These are phyloP conservation scores for Panellus pusillus DNA, from an alignment of 768 basidiomycete genomes.

Conservation along the genomic window DNA sequence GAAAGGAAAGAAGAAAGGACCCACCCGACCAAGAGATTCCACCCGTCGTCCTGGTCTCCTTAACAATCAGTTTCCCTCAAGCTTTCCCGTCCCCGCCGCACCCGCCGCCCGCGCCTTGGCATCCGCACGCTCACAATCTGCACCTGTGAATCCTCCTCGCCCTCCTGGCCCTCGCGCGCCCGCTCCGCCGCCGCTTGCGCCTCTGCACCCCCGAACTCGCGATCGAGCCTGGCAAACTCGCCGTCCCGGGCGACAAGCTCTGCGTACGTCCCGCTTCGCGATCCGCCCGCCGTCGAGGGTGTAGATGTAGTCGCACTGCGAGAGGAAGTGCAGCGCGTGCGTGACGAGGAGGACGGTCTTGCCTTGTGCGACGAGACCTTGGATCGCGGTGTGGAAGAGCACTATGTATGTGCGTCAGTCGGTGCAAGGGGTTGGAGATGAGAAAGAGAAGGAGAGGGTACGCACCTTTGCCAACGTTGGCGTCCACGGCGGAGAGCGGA, in stretches of 20 bases:
- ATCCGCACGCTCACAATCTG: slow-evolving; percentile 25
- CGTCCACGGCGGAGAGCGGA: slow-evolving; percentile 69
- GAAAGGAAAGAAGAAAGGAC: slow-evolving; percentile 7
- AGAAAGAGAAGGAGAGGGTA: too few species aligned
- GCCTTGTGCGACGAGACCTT: slow-evolving; percentile 42
- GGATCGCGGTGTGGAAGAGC: slow-evolving; percentile 64
- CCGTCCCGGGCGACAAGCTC: slow-evolving; percentile 50
- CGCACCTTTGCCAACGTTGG: slow-evolving; percentile 60
- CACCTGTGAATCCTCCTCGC: slow-evolving; percentile 24
- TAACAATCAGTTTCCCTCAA: slow-evolving; percentile 65
- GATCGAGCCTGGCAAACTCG: slow-evolving; percentile 54
- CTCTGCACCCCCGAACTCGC: slow-evolving; percentile 52
- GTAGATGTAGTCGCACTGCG: slow-evolving; percentile 83
- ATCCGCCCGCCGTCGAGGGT: slow-evolving; percentile 75
- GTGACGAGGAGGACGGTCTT: slow-evolving; percentile 90
- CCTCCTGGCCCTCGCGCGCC: slow-evolving; percentile 27
- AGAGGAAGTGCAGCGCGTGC: slow-evolving; percentile 87
- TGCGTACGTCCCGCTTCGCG: slow-evolving; percentile 61
- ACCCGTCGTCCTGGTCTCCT: slow-evolving; percentile 64
- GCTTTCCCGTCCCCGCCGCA: slow-evolving; percentile 53
- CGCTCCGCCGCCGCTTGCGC: slow-evolving; percentile 33
- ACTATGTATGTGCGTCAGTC: slow-evolving; percentile 20
- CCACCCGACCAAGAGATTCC: slow-evolving; percentile 54
- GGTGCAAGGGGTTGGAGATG: too few species aligned
- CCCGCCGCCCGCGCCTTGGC: slow-evolving; percentile 26